Percentiles rank a stretch among this genome's conserved stretches.
Evolutionary conservation across 805 yeast genomes (phyloP).

Genomic region (Candida coquimbonensis): DNA sequence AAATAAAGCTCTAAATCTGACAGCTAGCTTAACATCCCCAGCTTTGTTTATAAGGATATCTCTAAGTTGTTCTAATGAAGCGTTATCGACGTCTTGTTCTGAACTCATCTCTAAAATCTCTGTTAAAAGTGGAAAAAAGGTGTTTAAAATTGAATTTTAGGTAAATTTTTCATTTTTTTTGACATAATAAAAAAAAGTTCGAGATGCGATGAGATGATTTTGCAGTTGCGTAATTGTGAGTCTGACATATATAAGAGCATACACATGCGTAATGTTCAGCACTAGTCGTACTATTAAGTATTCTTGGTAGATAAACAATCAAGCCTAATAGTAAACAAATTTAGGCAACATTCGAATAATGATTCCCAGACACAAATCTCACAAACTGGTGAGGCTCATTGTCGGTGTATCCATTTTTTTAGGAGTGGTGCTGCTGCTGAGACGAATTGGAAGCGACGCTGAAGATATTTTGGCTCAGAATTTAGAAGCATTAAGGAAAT

Average conservation of each 20-base stretch:
- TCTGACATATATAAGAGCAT: too few relatives aligned
- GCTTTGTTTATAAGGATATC: conserved; percentile 58
- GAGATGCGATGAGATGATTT: neutral
- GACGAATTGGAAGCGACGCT: neutral
- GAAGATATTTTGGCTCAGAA: conserved; percentile 3
- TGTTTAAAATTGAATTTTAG: neutral
- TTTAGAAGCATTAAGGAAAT: conserved; percentile 1
- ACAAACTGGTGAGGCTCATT: neutral
- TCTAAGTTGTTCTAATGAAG: conserved; percentile 57
- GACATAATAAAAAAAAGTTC: neutral
- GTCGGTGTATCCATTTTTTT: neutral
- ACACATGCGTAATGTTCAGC: neutral
- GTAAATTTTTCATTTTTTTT: neutral
- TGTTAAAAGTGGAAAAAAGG: neutral
- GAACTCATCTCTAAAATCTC: neutral
- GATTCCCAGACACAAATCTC: neutral
- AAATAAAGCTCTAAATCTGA: conserved; percentile 90
- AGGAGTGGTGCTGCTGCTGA: neutral
- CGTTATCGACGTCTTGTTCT: conserved; percentile 27
- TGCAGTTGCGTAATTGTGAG: too few relatives aligned
- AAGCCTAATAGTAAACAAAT: neutral
- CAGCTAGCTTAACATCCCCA: conserved; percentile 71
- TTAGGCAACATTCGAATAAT: neutral
- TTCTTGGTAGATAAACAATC: neutral
- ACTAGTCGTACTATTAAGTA: neutral